phyloP scores from a whole-genome alignment of 2,329 filamentous ascomycete genomes.

The Xylariaceae sp. region DNA sequence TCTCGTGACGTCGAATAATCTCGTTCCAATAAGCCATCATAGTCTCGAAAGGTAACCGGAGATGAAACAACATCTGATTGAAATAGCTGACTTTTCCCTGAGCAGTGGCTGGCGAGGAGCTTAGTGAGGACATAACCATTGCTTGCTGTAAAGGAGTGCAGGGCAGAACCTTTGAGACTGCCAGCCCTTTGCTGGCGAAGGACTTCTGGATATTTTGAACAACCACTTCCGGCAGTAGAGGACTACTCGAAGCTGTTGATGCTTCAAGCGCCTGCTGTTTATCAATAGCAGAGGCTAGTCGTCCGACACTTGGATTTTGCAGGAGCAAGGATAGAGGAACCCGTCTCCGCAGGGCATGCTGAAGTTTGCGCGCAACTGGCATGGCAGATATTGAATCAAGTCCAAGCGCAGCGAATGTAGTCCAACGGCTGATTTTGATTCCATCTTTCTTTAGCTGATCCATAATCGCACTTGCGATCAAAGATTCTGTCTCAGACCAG shows the following conservation, averaged over 20 bases:
- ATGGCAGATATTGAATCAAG: slow-evolving; percentile 83
- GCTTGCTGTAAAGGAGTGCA: slow-evolving; percentile 85
- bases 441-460: slow-evolving; percentile 42
- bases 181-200: slow-evolving; percentile 31
- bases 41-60: slow-evolving; percentile 45
- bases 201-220: slow-evolving; percentile 29
- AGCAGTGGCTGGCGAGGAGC: slow-evolving; percentile 17
- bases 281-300: slow-evolving; percentile 44
- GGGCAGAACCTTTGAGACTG: slow-evolving; percentile 58
- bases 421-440: slow-evolving; percentile 53
- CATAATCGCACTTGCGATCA: slow-evolving; percentile 52
- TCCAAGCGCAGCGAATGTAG: slow-evolving; percentile 72
- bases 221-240: slow-evolving; percentile 26
- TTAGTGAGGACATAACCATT: slow-evolving; percentile 60
- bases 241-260: background rate
- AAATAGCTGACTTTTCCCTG: slow-evolving; percentile 53
- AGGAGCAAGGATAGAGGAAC: slow-evolving; percentile 65
- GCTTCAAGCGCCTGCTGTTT: background rate
- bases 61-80: slow-evolving; percentile 63
- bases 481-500: slow-evolving; percentile 52
- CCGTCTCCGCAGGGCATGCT: slow-evolving; percentile 38
- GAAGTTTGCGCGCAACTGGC: slow-evolving; percentile 55
- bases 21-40: slow-evolving; percentile 58
- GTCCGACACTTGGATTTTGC: slow-evolving; percentile 60
- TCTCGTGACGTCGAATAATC: slow-evolving; percentile 63